Evolutionary conservation across 176 grass and related monocot species (phyloP), one percentile per base, ranked within the genome.

Genomic region (Cenchrus purpureus): DNA sequence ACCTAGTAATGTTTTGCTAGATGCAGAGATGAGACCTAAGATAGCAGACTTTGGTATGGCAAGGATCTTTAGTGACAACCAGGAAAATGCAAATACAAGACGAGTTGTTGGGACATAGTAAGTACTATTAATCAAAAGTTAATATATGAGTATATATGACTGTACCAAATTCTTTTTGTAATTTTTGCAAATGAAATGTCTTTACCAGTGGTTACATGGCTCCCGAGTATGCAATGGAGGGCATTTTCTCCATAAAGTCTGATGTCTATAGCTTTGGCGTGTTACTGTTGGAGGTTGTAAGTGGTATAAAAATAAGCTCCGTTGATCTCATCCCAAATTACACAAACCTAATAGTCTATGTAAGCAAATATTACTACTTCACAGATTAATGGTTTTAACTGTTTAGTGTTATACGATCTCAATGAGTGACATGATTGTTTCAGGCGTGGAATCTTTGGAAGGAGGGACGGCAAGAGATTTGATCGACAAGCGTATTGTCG

Each of bases 171-270:
- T 65, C 29, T 11, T 2, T 44, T 17, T 5, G 12, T 34, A 68
- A 70, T 12, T 20, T 28, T 10, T 69, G 15, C 20, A 68, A 8
- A 8, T 58, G 37, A 28, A 55, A 77, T 68, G 12, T 14, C 56
- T 12, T 55, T 1, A 44, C 1, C 54, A 88, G 82, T 59, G 89
- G 86, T 49, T 91, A 91, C 29, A 59, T 59, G 57, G 83, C 90
- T 22, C 86, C 83, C 22, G 82, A 89, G n/a, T 88, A 92, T 83
- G 90, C 90, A 79, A 92, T 92, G 90, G 83, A 86, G 76, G 86
- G 90, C 0, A 48, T 89, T 22, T 92, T 86, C 65, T 92, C 83
- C 12, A 32, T 49, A 25, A 92, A 92, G 57, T 53, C 90, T 17
- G 86, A 92, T 37, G 83, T 92, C 49, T 92, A 89, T 37, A 92